Conservation (phyloP, 345 rosid species). For the Streptanthus diversifolius region DNA sequence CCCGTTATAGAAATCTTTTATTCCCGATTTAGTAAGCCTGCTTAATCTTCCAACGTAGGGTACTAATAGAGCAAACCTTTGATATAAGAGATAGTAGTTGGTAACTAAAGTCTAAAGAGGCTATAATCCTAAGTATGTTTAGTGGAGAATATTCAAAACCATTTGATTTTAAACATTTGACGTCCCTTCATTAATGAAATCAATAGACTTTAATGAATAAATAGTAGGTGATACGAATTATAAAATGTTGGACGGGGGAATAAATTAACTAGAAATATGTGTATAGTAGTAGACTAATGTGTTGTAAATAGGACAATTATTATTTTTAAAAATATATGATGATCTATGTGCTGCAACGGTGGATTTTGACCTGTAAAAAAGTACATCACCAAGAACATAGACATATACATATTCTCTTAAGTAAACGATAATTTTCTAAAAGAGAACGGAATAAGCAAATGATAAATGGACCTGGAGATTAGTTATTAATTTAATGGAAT, state of each 20-base stretch:
- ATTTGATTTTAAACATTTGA: not conserved
- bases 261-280: not conserved
- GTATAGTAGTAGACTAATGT: not conserved
- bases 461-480: not conserved
- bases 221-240: not conserved
- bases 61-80: not conserved
- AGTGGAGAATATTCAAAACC: constrained; percentile 6
- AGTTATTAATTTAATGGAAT: not conserved
- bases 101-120: not conserved
- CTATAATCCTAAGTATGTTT: not conserved
- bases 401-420: no score
- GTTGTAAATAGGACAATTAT: not conserved
- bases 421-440: not conserved
- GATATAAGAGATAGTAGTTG: not conserved
- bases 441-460: not conserved
- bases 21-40: constrained; percentile 11
- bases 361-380: not conserved
- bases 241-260: not conserved
- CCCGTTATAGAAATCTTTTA: not conserved
- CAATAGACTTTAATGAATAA: not conserved
- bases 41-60: not conserved
- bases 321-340: not conserved
- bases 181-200: not conserved
- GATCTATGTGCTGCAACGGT: not conserved
- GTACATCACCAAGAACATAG: not conserved